A percentile compares a stretch with the other conserved stretches of the same genome.
Conservation (phyloP, 2,329 filamentous ascomycete genomes). For the Grosmannia penicillata region DNA sequence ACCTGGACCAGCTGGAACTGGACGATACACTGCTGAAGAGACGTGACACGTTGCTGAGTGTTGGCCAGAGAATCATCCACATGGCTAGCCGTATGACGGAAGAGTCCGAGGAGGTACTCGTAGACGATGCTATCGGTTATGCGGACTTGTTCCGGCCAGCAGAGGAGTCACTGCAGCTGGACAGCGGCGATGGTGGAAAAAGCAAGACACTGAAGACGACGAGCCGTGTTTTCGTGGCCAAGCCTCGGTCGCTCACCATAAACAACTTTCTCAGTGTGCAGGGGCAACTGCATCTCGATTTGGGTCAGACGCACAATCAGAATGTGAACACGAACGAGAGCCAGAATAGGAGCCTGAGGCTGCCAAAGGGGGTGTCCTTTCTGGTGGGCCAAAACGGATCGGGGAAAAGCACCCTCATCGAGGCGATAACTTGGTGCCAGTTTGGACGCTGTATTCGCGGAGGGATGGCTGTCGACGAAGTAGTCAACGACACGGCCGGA, state of each 20-base stretch:
- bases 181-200: too few relatives aligned
- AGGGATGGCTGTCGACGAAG: slow-evolving; percentile 15
- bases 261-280: slow-evolving; percentile 20
- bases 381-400: slow-evolving; percentile 17
- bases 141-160: not conserved
- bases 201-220: too few relatives aligned
- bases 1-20: not conserved
- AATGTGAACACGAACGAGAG: too few relatives aligned
- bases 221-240: slow-evolving; percentile 13
- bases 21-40: not conserved
- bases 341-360: too few relatives aligned
- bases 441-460: slow-evolving; percentile 18
- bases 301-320: too few relatives aligned
- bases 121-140: not conserved
- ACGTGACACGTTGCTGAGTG: not conserved
- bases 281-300: slow-evolving; percentile 15
- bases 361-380: slow-evolving; percentile 15
- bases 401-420: slow-evolving; percentile 19
- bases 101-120: not conserved
- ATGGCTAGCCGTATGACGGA: too few relatives aligned
- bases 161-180: too few relatives aligned
- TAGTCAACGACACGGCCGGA: slow-evolving; percentile 17
- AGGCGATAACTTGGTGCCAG: slow-evolving; percentile 20
- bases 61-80: not conserved
- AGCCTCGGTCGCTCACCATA: slow-evolving; percentile 14